Evolutionary conservation across 805 yeast species (phyloP).

Genomic region (Suhomyces faveliae): DNA sequence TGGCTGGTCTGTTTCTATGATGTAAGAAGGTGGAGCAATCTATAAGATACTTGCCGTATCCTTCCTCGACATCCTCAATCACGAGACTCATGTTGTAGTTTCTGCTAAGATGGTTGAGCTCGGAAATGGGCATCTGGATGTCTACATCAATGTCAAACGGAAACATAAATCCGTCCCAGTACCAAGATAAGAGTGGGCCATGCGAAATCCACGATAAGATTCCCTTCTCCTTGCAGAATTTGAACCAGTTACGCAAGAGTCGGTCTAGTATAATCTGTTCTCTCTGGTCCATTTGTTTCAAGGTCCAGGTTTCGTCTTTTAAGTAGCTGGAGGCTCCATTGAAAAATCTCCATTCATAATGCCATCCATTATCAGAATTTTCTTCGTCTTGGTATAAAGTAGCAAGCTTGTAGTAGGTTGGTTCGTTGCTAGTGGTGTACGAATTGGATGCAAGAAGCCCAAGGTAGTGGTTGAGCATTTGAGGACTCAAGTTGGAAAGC

Average conservation of each 20-base stretch:
- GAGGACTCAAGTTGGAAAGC: slow-evolving; percentile 2
- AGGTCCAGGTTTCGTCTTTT: slow-evolving; percentile 9
- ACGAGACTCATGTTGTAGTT: slow-evolving; percentile 15
- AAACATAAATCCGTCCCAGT: slow-evolving; percentile 16
- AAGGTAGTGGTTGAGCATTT: slow-evolving; percentile 12
- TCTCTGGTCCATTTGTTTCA: slow-evolving; percentile 9
- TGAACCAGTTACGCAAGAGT: slow-evolving; percentile 14
- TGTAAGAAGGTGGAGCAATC: slow-evolving; percentile 33
- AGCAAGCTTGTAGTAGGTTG: slow-evolving; percentile 20
- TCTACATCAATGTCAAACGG: slow-evolving; percentile 17
- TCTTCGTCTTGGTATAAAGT: slow-evolving; percentile 13
- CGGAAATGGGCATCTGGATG: slow-evolving; percentile 15
- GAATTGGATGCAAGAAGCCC: slow-evolving; percentile 15
- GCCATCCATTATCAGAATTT: slow-evolving; percentile 15
- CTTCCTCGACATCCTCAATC: slow-evolving; percentile 17
- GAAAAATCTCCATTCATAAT: slow-evolving; percentile 24
- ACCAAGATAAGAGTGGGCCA: slow-evolving; percentile 16
- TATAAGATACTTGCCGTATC: slow-evolving; percentile 23
- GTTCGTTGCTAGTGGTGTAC: slow-evolving; percentile 13
- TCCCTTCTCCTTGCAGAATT: slow-evolving; percentile 9
- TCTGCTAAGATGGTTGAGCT: slow-evolving; percentile 10
- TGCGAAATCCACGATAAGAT: slow-evolving; percentile 16
- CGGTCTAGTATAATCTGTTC: slow-evolving; percentile 12
- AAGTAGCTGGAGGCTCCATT: slow-evolving; percentile 12
- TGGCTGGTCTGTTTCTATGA: slow-evolving; percentile 27